A percentile compares a stretch with the other conserved stretches of the same genome.
Evolutionary conservation across 768 basidiomycete species (phyloP).

Genomic region (Pseudohyphozyma bogoriensis): DNA sequence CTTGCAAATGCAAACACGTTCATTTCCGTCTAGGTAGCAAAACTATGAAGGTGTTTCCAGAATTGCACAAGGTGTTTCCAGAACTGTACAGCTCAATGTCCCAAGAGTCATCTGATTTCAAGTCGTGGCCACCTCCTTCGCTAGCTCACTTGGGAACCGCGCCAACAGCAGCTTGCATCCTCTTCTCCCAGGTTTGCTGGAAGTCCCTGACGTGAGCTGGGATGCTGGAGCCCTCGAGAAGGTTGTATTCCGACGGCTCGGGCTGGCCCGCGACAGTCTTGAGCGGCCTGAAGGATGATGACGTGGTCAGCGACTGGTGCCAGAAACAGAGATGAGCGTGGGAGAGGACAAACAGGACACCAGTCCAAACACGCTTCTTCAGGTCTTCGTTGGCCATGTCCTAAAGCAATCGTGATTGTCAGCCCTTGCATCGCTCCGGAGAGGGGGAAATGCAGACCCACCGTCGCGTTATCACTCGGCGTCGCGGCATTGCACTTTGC

Average conservation of each 20-base stretch:
- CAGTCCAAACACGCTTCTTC: background rate
- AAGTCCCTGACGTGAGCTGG: background rate
- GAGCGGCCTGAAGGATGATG: background rate
- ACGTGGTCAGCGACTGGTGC: no score
- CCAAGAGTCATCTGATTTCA: no score
- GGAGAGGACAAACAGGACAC: background rate
- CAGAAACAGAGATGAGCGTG: no score
- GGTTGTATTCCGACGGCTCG: conserved; percentile 1
- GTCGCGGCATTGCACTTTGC: background rate
- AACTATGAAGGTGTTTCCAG: no score
- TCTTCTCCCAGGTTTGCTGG: background rate
- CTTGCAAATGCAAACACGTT: no score
- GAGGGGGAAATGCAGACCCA: background rate
- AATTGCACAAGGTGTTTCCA: no score
- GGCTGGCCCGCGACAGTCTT: background rate
- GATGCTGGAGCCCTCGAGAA: background rate
- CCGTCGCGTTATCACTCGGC: background rate
- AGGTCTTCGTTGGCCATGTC: conserved; percentile 1
- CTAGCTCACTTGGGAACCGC: no score
- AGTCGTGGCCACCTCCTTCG: no score
- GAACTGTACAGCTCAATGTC: no score
- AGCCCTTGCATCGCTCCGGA: background rate
- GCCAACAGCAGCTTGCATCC: background rate
- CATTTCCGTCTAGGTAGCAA: no score
- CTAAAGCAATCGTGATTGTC: background rate